These are phyloP conservation scores for Carnegiea gigantea DNA, from an alignment of 179 eudicot genomes.

Conservation along the genomic window DNA sequence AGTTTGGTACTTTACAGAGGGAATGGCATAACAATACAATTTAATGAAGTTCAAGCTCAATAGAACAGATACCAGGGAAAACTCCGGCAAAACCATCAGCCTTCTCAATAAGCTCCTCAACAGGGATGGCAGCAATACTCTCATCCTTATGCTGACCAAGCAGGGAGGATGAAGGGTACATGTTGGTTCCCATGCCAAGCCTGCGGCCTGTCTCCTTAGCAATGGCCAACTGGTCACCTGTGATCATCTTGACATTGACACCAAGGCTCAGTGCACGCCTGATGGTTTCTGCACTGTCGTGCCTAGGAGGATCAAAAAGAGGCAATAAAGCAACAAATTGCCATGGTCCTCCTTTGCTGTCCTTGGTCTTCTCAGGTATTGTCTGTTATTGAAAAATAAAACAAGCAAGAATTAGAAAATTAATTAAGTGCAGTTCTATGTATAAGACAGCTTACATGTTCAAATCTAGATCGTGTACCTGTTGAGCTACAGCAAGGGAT, in stretches of 20 bases:
- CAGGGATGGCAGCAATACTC: constrained; percentile 53
- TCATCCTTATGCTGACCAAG: constrained; percentile 75
- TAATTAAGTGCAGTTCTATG: not conserved
- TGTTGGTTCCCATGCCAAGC: constrained; percentile 93
- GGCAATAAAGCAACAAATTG: constrained; percentile 69
- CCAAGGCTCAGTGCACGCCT: constrained; percentile 77
- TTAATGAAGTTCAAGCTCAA: not conserved
- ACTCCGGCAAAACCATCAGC: constrained; percentile 98
- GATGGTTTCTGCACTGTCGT: constrained; percentile 91
- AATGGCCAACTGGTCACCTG: constrained; percentile 92
- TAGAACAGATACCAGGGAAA: constrained; percentile 60
- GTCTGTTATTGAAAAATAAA: constrained; percentile 30
- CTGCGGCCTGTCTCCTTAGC: constrained; percentile 91
- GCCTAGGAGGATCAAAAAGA: constrained; percentile 91
- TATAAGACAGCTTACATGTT: not conserved
- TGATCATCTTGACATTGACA: constrained; percentile 96
- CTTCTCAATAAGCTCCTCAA: constrained; percentile 88
- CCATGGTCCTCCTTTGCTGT: constrained; percentile 82
- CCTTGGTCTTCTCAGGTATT: constrained; percentile 79
- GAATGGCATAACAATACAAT: not conserved
- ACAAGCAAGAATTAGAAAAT: not conserved
- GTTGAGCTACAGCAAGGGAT: constrained; percentile 62
- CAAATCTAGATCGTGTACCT: constrained; percentile 32
- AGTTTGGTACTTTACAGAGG: not conserved
- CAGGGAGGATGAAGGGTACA: constrained; percentile 90